Evolutionary conservation across 257 asterid species (phyloP), one percentile per base, ranked within the genome.

Genomic region (Marsdenia floribunda): DNA sequence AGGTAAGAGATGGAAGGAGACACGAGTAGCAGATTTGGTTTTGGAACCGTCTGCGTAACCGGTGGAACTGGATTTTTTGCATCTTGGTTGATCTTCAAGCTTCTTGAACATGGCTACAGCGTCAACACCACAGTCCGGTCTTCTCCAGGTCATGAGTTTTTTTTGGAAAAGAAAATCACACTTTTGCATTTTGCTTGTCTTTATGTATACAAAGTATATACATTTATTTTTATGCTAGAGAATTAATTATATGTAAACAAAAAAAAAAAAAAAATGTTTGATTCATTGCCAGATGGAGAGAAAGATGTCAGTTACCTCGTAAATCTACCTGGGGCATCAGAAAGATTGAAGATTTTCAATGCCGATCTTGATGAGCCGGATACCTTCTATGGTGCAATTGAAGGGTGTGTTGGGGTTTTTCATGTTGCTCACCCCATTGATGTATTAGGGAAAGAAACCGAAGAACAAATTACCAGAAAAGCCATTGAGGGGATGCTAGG

Each of bases 401-500:
- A 85, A 49, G 97, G 93, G 4, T 91, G 96, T 85, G 4, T 37
- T 70, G 95, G 96, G 3, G 88, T 90, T 6, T 91, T 90, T 80
- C 97, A 91, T 82, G 78, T 75, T 74, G 96, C 95, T 29, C 97
- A 91, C 64, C 96, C 97, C 0, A 61, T 90, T 3, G 90, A 89
- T 65, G 80, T 85, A 35, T 84, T 68, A 13, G 86, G 80, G 73
- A 82, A 74, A 29, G 95, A 88, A 70, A 14, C 83, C 0, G 93
- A 87, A 64, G 88, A 90, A 26, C 81, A 78, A 19, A 81, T 77
- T 73, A 16, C 75, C 73, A 74, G 70, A 8, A 78, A 76, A 19
- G 60, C 81, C 4, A 80, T 80, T 6, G 38, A 67, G 14, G 93
- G 85, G 2, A 11, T 85, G 1, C 49, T 68, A 15, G 87, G 84